These are phyloP conservation scores for Cenococcum geophilum DNA, from an alignment of 495 filamentous ascomycete species.

Conservation along the genomic window DNA sequence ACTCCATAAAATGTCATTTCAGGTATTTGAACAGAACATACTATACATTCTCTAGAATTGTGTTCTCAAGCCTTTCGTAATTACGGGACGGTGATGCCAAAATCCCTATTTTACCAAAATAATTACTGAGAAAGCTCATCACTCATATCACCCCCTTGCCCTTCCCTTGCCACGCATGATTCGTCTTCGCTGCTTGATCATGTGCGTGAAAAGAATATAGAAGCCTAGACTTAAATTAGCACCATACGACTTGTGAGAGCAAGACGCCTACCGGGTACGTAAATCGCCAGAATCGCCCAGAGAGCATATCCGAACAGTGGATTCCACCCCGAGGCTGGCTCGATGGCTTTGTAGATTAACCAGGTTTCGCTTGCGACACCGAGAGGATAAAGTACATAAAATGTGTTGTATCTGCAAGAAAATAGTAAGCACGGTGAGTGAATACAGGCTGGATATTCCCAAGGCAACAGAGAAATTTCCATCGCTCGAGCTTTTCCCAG, in stretches of 20 bases:
- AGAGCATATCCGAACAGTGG: constrained; percentile 53
- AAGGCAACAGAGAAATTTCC: too few relatives aligned
- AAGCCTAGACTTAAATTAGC: constrained; percentile 51
- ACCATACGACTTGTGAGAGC: constrained; percentile 9
- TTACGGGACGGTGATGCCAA: too few relatives aligned
- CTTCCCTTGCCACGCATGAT: constrained; percentile 52
- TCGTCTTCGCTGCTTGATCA: constrained; percentile 84
- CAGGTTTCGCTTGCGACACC: constrained; percentile 81
- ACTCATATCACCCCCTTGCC: neutral
- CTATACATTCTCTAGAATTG: too few relatives aligned
- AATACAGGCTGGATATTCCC: too few relatives aligned
- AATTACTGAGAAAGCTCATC: neutral
- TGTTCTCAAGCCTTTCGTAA: too few relatives aligned
- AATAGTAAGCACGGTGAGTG: too few relatives aligned
- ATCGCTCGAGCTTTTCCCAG: too few relatives aligned
- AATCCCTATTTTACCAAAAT: neutral
- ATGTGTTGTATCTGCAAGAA: constrained; percentile 67
- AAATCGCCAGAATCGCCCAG: constrained; percentile 59
- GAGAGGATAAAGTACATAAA: constrained; percentile 85
- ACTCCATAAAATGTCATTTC: too few relatives aligned
- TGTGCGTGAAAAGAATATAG: constrained; percentile 85
- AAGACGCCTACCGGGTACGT: constrained; percentile 67
- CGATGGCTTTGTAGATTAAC: constrained; percentile 62
- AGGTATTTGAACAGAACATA: too few relatives aligned
- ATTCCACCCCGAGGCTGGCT: constrained; percentile 49